Conservation (phyloP, 2,329 filamentous ascomycete species). For the Alternaria sp. region DNA sequence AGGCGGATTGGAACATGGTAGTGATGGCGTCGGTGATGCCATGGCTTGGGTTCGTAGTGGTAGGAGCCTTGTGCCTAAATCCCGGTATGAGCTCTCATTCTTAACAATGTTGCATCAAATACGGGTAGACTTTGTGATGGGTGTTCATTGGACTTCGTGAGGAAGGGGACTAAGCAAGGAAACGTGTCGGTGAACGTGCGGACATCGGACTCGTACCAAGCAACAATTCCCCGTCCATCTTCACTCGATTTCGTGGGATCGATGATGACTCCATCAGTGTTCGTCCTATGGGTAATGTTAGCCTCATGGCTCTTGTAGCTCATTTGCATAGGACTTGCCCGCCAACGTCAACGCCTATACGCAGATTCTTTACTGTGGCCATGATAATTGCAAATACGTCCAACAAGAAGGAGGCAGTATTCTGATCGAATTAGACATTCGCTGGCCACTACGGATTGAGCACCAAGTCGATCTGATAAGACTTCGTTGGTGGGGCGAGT, state of each 20-base stretch:
- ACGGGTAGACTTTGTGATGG: neutral
- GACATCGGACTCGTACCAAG: constrained; percentile 39
- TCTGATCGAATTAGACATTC: neutral
- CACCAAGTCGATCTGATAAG: constrained; percentile 22
- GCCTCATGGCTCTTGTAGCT: neutral
- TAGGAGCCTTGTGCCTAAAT: constrained; percentile 51
- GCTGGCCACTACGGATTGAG: neutral
- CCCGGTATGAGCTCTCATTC: constrained; percentile 1
- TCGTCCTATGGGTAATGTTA: constrained; percentile 38
- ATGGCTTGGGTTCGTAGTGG: constrained; percentile 50
- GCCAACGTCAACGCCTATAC: constrained; percentile 57
- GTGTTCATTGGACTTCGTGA: neutral
- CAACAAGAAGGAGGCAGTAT: neutral
- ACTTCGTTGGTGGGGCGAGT: constrained; percentile 23
- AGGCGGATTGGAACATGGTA: constrained; percentile 48
- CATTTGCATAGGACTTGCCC: constrained; percentile 37
- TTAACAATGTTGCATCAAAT: neutral
- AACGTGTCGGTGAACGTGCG: neutral
- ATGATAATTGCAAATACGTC: constrained; percentile 10
- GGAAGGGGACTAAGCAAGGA: neutral
- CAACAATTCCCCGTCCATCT: constrained; percentile 43
- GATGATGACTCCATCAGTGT: constrained; percentile 51
- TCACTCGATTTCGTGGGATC: constrained; percentile 43
- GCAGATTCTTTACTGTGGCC: constrained; percentile 36
- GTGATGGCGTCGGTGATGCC: constrained; percentile 49